These are phyloP conservation scores for Ustilago curta DNA, from an alignment of 1,284 basidiomycete genomes.

Conservation along the genomic window DNA sequence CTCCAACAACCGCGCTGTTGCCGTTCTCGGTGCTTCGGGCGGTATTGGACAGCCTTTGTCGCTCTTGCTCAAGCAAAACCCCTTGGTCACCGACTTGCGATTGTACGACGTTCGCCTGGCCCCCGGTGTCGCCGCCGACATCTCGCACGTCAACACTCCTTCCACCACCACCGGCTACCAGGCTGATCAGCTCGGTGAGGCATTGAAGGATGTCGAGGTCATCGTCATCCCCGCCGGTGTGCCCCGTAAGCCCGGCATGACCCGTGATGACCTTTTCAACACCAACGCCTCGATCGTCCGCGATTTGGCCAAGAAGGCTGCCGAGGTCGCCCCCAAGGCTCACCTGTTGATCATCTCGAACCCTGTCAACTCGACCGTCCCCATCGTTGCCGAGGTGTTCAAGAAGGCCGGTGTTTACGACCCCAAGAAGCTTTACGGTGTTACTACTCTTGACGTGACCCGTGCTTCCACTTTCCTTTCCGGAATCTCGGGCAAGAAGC, in stretches of 20 bases:
- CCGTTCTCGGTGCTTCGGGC: conserved; percentile 83
- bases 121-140: conserved; percentile 72
- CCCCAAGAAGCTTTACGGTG: conserved; percentile 78
- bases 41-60: conserved; percentile 89
- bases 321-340: conserved; percentile 87
- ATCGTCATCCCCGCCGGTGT: conserved; percentile 95
- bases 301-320: conserved; percentile 89
- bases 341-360: conserved; percentile 93
- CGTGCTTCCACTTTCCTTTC: conserved; percentile 92
- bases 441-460: conserved; percentile 97
- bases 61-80: conserved; percentile 86
- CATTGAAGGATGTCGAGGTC: conserved; percentile 85
- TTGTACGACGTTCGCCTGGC: conserved; percentile 68
- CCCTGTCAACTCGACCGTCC: conserved; percentile 85
- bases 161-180: conserved; percentile 85
- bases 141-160: conserved; percentile 85
- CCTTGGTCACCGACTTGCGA: conserved; percentile 78
- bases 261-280: conserved; percentile 99
- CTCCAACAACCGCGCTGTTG: conserved; percentile 81
- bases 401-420: conserved; percentile 94
- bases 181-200: conserved; percentile 80
- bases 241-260: conserved; percentile 76
- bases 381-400: conserved; percentile 92
- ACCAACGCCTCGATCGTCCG: conserved; percentile 96
- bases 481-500: conserved; percentile 73